These are phyloP conservation scores for Phialophora verrucosa DNA, from an alignment of 2,329 filamentous ascomycete species.

Conservation along the genomic window DNA sequence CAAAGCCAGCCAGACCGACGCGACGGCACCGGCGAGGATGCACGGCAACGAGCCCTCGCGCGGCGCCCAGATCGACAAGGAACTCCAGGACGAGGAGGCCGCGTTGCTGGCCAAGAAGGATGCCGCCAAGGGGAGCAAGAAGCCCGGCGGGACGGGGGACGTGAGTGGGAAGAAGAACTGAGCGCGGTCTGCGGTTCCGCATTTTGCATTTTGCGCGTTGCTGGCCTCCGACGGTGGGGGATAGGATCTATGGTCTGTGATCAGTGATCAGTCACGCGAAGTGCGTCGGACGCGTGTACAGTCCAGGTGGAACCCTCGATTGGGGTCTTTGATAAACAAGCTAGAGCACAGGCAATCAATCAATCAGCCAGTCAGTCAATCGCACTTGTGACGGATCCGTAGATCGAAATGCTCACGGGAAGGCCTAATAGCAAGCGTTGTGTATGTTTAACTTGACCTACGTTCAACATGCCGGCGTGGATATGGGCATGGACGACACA, in stretches of 20 bases:
- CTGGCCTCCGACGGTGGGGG: too few relatives aligned
- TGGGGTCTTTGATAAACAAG: too few relatives aligned
- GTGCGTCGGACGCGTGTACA: background rate
- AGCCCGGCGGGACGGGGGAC: background rate
- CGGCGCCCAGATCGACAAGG: conserved; percentile 55
- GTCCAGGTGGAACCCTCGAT: too few relatives aligned
- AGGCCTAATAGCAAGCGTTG: background rate
- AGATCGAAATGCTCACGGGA: background rate
- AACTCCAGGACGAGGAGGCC: conserved; percentile 52
- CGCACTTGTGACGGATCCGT: too few relatives aligned
- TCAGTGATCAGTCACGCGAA: too few relatives aligned
- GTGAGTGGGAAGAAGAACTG: background rate
- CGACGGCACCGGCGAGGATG: conserved; percentile 49
- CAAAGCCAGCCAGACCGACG: conserved; percentile 44
- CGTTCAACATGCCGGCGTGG: background rate
- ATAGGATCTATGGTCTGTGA: background rate
- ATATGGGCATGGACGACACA: background rate
- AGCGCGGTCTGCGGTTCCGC: background rate
- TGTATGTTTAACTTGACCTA: background rate
- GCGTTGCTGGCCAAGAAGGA: conserved; percentile 53
- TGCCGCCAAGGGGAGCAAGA: conserved; percentile 28
- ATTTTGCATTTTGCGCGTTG: background rate
- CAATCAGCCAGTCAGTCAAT: too few relatives aligned
- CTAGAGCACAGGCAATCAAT: too few relatives aligned
- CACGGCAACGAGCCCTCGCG: conserved; percentile 56